Evolutionary conservation across 1,284 basidiomycete species (phyloP).

Genomic region (Ustilago sp.): DNA sequence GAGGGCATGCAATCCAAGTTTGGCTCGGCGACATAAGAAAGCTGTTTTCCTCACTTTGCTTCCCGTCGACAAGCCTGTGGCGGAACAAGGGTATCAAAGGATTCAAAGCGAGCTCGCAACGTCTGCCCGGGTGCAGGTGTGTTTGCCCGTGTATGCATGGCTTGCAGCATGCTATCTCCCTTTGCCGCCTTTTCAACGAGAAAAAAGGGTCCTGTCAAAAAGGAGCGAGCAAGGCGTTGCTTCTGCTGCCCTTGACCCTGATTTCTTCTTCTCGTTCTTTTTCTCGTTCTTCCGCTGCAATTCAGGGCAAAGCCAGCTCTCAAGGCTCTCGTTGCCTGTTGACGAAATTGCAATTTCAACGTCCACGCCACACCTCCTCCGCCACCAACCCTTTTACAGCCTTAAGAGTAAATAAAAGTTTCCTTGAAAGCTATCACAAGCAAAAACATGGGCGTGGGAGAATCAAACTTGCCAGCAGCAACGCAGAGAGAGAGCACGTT

Average conservation of each 20-base stretch:
- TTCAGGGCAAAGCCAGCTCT: background rate
- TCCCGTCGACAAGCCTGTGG: background rate
- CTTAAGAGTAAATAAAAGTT: background rate
- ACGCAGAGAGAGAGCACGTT: background rate
- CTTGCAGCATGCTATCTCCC: background rate
- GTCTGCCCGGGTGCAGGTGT: background rate
- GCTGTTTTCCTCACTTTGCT: too few species aligned
- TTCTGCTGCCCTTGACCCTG: background rate
- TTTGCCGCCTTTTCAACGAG: too few species aligned
- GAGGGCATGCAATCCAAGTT: background rate
- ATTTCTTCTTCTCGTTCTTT: background rate
- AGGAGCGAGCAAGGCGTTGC: background rate
- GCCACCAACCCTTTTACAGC: background rate
- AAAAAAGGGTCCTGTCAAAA: slow-evolving; percentile 4
- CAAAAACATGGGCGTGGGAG: slow-evolving; percentile 1
- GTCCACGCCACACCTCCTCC: background rate
- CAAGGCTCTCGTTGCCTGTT: too few species aligned
- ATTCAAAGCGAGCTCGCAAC: background rate
- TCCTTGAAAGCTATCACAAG: background rate
- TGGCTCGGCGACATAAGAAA: slow-evolving; percentile 4
- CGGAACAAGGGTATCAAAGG: slow-evolving; percentile 4
- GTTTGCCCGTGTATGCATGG: slow-evolving; percentile 4
- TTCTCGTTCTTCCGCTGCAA: background rate
- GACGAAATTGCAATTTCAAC: too few species aligned
- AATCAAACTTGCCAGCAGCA: background rate